phyloP scores from a whole-genome alignment of 148 eudicot species.

The Vaccinium macrocarpon region DNA sequence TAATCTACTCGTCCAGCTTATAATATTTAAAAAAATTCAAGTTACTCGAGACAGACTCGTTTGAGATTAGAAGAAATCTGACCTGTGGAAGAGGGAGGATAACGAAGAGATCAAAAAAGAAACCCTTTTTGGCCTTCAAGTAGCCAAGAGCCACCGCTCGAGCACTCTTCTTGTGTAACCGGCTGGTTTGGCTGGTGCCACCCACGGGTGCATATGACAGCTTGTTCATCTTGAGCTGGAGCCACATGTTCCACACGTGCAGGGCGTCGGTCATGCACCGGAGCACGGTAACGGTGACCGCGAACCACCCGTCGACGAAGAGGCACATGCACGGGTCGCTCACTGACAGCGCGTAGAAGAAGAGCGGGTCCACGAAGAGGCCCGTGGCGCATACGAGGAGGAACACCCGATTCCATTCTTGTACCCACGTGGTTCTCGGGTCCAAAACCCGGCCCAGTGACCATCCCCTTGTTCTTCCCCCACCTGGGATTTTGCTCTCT shows the following conservation, averaged over 20 bases:
- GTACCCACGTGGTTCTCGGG: conserved; percentile 70
- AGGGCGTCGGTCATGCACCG: conserved; percentile 79
- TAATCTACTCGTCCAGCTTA: neutral
- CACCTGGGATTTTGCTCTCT: neutral
- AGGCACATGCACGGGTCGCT: conserved; percentile 70
- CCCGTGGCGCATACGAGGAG: conserved; percentile 70
- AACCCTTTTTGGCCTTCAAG: conserved; percentile 54
- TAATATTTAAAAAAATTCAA: too few relatives aligned
- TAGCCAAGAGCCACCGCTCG: conserved; percentile 37
- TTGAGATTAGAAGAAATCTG: conserved; percentile 2
- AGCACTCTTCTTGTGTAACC: conserved; percentile 12
- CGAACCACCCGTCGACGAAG: conserved; percentile 94
- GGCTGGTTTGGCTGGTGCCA: conserved; percentile 8
- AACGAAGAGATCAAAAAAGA: conserved; percentile 77
- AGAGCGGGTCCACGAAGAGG: conserved; percentile 81
- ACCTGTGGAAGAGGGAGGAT: conserved; percentile 96
- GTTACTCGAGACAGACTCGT: too few relatives aligned
- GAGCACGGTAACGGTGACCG: conserved; percentile 61
- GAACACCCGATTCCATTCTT: conserved; percentile 83
- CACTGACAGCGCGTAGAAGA: conserved; percentile 78
- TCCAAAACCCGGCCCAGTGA: conserved; percentile 38
- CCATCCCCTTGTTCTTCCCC: conserved; percentile 12
- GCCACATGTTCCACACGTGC: conserved; percentile 86
- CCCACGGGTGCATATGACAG: conserved; percentile 12
- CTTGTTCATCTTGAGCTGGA: conserved; percentile 55